Conservation (phyloP, 306 rosid genomes). For the Cucurbita moschata region DNA sequence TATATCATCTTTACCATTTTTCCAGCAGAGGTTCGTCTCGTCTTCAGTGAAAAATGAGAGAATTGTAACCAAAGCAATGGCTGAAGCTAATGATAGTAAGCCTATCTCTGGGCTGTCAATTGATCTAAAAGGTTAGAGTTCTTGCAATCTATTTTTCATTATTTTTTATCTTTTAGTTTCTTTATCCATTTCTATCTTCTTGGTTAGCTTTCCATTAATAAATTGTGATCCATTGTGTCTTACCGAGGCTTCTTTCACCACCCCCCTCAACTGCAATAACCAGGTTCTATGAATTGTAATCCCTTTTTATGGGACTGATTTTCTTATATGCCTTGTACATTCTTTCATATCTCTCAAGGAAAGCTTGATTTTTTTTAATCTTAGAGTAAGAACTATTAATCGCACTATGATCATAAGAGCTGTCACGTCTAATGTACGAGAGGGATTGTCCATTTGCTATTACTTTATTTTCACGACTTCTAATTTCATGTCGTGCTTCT, state of each 20-base stretch:
- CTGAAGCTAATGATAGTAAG: constrained; percentile 35
- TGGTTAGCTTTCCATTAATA: not conserved
- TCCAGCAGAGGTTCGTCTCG: constrained; percentile 22
- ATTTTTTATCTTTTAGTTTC: not conserved
- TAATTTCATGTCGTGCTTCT: not conserved
- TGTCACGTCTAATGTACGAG: not conserved
- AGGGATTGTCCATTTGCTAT: not conserved
- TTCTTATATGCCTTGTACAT: not conserved
- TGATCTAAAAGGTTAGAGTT: constrained; percentile 52
- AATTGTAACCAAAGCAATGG: constrained; percentile 40
- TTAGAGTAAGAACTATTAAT: not conserved
- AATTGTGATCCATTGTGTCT: not conserved
- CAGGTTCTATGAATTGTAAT: not conserved
- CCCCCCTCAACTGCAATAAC: not conserved
- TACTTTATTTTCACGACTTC: not conserved
- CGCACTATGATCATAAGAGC: not conserved
- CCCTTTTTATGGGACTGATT: not conserved
- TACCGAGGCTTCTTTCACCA: not conserved
- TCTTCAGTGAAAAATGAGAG: constrained; percentile 23
- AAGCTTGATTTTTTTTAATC: not conserved
- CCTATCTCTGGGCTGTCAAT: constrained; percentile 65
- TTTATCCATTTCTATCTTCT: not conserved
- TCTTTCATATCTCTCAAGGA: not conserved
- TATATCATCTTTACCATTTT: constrained; percentile 27
- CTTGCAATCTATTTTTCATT: not conserved